Conservation (phyloP, 2,329 filamentous ascomycete species). For the Ophiognomonia clavigignenti-juglandacearum region DNA sequence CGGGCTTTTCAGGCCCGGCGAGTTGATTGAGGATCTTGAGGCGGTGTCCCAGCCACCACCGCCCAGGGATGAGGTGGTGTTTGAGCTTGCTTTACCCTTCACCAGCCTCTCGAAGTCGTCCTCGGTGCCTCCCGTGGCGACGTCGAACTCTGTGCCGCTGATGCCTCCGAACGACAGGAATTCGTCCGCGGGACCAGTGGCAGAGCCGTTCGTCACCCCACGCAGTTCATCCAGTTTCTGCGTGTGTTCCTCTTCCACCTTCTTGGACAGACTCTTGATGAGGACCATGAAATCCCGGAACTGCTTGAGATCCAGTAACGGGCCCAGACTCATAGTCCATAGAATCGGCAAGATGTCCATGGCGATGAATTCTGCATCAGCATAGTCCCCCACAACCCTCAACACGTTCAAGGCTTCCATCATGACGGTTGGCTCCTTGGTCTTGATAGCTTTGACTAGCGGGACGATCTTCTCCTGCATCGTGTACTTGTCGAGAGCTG, state of each 20-base stretch:
- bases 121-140: conserved; percentile 48
- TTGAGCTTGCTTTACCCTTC: conserved; percentile 58
- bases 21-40: conserved; percentile 26
- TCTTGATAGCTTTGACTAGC: conserved; percentile 87
- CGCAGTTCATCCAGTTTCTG: conserved; percentile 83
- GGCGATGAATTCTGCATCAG: conserved; percentile 86
- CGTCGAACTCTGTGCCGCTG: conserved; percentile 55
- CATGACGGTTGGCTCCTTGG: conserved; percentile 97
- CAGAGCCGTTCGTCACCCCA: conserved; percentile 48
- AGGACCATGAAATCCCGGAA: conserved; percentile 88
- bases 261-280: conserved; percentile 73
- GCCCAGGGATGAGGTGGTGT: conserved; percentile 36
- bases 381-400: conserved; percentile 72
- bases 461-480: conserved; percentile 97
- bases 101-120: conserved; percentile 88
- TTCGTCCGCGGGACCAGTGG: conserved; percentile 53
- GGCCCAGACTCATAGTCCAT: conserved; percentile 89
- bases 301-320: conserved; percentile 78
- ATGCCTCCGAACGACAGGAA: conserved; percentile 67
- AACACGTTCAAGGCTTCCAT: conserved; percentile 85
- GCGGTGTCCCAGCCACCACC: conserved; percentile 47
- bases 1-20: conserved; percentile 28
- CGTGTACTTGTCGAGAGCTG: conserved; percentile 91
- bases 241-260: conserved; percentile 84
- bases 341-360: conserved; percentile 85